Evolutionary conservation across 2,329 filamentous ascomycete species (phyloP), one percentile per base, ranked within the genome.

Genomic region (Hypoxylon sp.): DNA sequence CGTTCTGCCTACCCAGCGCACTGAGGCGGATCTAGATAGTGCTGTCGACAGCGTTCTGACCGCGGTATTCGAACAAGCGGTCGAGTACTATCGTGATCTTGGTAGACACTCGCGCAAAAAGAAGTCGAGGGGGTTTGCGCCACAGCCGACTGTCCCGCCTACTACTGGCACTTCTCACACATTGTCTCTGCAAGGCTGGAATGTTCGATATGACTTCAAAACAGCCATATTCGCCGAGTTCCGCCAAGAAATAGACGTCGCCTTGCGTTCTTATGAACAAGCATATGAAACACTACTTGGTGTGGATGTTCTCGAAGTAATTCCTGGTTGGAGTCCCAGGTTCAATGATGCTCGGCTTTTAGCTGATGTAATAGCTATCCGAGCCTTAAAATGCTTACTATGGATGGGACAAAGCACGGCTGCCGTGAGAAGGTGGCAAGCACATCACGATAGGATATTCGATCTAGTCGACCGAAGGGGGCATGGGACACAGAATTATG

Each of bases 301-400:
- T 16, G 84, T 90, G 27, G 95, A 97, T 73, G 87, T 97, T 5
- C 89, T 97, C 72, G 94, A 97, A 74, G 90, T 90, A 12, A 95
- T 97, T 62, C 91, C 94, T 3, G 94, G 89, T 74, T 97, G 94
- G 94, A 94, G 89, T 71, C 89, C 92, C 14, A 87, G 94, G 64
- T 99, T 95, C 87, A 92, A 97, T 75, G 93, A 98, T 77, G 93
- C 92, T n/a, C 88, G 96, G n/a, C 81, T 96, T 29, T 78, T 98
- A 37, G 91, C 93, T 2, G 96, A 99, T 77, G 81, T 91, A 9
- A 87, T 96, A 69, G 89, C 93, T 0, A 87, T 97, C 55, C 90
- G 95, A 51, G 89, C 91, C 56, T 83, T 98, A 16, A 89, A 95
- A 37, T 96, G 94, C 75, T 83, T 96, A 54, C 80, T 98, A 4